Evolutionary conservation across 371 early-diverging fungal genomes (phyloP), one percentile per base, ranked within the genome.

Genomic region (Aphelidium insulamus): DNA sequence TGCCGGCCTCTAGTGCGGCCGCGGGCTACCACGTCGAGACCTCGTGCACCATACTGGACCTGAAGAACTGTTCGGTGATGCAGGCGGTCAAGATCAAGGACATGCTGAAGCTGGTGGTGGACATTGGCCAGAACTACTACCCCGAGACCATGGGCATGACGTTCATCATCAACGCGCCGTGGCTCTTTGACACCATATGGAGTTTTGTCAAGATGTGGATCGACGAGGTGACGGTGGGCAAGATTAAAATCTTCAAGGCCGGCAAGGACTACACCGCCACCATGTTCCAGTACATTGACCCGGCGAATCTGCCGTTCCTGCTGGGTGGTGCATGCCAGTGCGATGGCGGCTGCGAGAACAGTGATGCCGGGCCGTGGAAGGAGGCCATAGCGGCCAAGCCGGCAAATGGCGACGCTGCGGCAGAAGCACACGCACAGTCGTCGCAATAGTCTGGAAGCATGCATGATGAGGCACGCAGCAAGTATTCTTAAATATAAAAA

Each of bases 111-210:
- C 55, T 61, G 34, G 61, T 69, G 8, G 59, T 71, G 11, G 42
- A 54, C 26, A 71, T 73, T 46, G 66, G 69, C 10, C 73, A 74
- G 39, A 62, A 74, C 50, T 72, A 77, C 56, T 77, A 77, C 49
- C 77, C 77, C 3, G 77, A 77, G 43, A 63, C 62, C 52, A 54
- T 77, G 47, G 74, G 75, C 34, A 53, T 58, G 48, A 70, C 71
- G 68, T 67, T 55, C 37, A 66, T 73, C 46, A 67, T 73, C 52
- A 72, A 77, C 47, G 67, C 73, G 9, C 77, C 77, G 15, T 52
- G 63, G 50, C 52, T 77, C 25, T 77, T 77, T 50, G 55, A 69
- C 26, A 59, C 67, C 9, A 59, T 66, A 30, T 77, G 76, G 72
- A 34, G 48, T 18, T 44, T 74, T 40, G 61, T 77, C 30, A 71